Evolutionary conservation across 805 yeast species (phyloP), one percentile per base, ranked within the genome.

Genomic region (Cyberlindnera japonica): DNA sequence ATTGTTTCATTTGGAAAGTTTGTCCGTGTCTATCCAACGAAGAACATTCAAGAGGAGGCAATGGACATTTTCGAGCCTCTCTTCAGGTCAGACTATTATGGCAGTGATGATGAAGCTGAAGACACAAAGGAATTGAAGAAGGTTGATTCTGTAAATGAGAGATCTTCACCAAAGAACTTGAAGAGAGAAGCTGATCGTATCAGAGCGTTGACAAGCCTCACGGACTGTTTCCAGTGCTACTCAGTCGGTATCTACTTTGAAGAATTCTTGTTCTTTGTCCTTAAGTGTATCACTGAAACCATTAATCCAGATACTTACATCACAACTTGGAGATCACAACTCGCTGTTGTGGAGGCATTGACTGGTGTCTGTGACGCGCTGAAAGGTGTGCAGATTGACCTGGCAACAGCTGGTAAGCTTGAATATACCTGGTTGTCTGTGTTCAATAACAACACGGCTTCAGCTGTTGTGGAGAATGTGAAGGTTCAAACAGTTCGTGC

Each of bases 311-410:
- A 17, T 33, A 61, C 24, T 38, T 54, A 51, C 28, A 51, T 66
- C 1, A 63, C 65, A 37, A 74, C 86, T 1, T 83, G 91, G 91
- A 71, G 83, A 49, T 68, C 81, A 2, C 77, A 78, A 48, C 43
- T 71, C 2, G 67, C 69, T 1, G 61, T 64, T 15, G 69, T 66
- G 47, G 79, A 75, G 37, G 63, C 67, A 9, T 58, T 75, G 20
- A 54, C 39, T 2, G 42, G 44, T 8, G 24, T 65, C 10, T 37
- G 51, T 2, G 47, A 49, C 13, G 47, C 28, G 14, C 40, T 51
- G 39, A 36, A 39, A 29, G 29, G 25, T 9, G 19, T 19, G 2
- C 18, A 19, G 3, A 22, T 55, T 5, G 36, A 50, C 23, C 37
- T 41, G 10, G 32, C 38, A 12, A 27, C 53, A 15, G 16, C 38